A percentile compares a stretch with the other conserved stretches of the same genome.
These are phyloP conservation scores for Raphanus hybrid DNA, from an alignment of 441 rosid genomes.

Conservation along the genomic window DNA sequence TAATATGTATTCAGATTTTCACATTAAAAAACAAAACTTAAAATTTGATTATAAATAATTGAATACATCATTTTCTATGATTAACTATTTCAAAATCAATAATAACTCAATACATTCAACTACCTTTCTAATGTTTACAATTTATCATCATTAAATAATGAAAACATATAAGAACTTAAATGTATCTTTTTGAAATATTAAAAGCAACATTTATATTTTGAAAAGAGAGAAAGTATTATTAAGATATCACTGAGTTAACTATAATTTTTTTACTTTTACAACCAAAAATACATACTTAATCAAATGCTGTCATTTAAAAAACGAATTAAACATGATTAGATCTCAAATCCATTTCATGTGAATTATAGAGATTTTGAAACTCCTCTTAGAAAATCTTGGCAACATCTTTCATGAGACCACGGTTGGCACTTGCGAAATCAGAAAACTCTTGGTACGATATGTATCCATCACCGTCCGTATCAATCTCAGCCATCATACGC, in stretches of 20 bases:
- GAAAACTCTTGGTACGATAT: constrained; percentile 71
- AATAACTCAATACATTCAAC: not conserved
- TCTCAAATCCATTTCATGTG: constrained; percentile 3
- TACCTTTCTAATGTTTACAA: not conserved
- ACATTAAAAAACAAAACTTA: not conserved
- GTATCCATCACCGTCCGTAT: constrained; percentile 82
- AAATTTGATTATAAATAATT: not conserved
- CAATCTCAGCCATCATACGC: constrained; percentile 91
- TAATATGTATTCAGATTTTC: not conserved
- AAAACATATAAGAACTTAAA: not conserved
- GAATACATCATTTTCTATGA: not conserved
- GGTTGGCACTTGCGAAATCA: constrained; percentile 69
- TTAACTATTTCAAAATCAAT: not conserved
- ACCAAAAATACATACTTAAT: constrained; percentile 19
- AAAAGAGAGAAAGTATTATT: not conserved
- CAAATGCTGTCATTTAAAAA: constrained; percentile 35
- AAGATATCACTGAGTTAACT: not conserved
- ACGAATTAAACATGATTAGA: constrained; percentile 26
- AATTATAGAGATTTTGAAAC: not conserved
- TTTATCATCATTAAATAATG: not conserved
- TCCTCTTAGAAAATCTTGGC: constrained; percentile 66
- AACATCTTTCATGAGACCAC: constrained; percentile 79
- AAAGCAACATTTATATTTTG: not conserved
- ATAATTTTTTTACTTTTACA: not conserved
- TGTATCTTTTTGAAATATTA: not conserved